Base-by-base conservation (phyloP, 2,329 filamentous ascomycete species). In the Mollisiaceae sp. region DNA sequence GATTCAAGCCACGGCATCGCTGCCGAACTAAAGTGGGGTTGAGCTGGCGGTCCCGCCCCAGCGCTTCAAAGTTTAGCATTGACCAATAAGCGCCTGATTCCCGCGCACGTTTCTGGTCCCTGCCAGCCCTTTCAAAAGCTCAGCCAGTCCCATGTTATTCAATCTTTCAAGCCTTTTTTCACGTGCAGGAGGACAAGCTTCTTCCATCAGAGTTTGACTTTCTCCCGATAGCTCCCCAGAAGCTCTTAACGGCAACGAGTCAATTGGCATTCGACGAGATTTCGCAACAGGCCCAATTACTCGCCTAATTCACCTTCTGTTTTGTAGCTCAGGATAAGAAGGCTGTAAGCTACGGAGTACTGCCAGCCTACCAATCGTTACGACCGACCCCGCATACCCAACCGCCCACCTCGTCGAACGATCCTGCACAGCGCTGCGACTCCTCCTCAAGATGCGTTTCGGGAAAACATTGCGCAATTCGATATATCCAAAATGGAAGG, bases 401-500 rank as follows among this genome's bases (percentile, higher is more conserved):
- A 35, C 27, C 9, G 15, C 24, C 11, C 39, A 60, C 27, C 3
- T 32, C 27, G 27, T 32, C 27, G 6, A 32, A 32, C 27, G 27
- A 32, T 18, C 24, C 50, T 60, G 38, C 41, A 59, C 15, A 9
- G 20, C 18, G 4, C 45, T 38, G 59, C 55, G 14, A 9, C 38
- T 24, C 12, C 36, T 60, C 62, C 39, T 36, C 75, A 82, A 67
- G 59, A 98, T 99, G 95, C 91, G 93, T 74, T 99, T 97, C 83
- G 94, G 94, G 69, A 92, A 89, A 81, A 97, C 93, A 60, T 86
- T 99, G 67, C 88, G 89, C 74, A 86, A 88, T 74, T 89, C 92
- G 66, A 83, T 92, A 73, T 95, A 98, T 78, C 81, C 86, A 72
- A 93, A 93, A 76, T 99, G 94, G 94, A 91, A 91, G 79, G 91